Base-by-base conservation (phyloP, 2,329 filamentous ascomycete species). In the Aplosporella prunicola region DNA sequence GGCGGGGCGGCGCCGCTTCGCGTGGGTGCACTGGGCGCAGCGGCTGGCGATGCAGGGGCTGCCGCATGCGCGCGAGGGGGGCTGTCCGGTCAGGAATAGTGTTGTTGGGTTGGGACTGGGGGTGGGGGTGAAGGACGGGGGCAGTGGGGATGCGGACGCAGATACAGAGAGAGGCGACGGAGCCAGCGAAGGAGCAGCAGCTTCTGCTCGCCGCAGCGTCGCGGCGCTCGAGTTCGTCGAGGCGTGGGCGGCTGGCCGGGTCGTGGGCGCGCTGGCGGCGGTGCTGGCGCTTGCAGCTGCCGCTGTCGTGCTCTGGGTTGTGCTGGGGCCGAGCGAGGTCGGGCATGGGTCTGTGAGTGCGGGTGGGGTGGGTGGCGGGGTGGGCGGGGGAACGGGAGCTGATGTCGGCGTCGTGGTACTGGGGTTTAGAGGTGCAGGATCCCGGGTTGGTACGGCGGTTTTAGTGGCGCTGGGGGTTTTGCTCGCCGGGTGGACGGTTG, bases 21-120 rank as follows among this genome's bases (percentile, higher is more conserved):
- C 52, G 3, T 62, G 60, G 45, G 60, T 62, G 11, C 49, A 58
- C 26, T 62, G 59, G 58, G 57, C 56, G 6, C 50, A 55, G 29
- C 48, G 56, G 13, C 29, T 62, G 4, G 55, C 58, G n/a, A 26
- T 27, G 9, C 45, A 20, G 14, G 34, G 30, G 18, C 14, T 36
- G 26, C 26, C 26, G 34, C 34, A 18, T 11, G 30, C 34, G 20
- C 26, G 26, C 11, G 26, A 15, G 3, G 20, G 16, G n/a, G 35
- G 13, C 17, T 16, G 6, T 7, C 27, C 11, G 13, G 29, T n/a
- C 9, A 17, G 5, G 20, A 13, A 14, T 8, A 16, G 27, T 9
- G 11, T 16, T n/a, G 27, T 16, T 29, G 27, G 5, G 35, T 23
- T 5, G n/a, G 17, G n/a, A 28, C 26, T 36, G n/a, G 34, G 34